Conservation (phyloP, 495 filamentous ascomycete genomes). For the Podospora pseudocomata region DNA sequence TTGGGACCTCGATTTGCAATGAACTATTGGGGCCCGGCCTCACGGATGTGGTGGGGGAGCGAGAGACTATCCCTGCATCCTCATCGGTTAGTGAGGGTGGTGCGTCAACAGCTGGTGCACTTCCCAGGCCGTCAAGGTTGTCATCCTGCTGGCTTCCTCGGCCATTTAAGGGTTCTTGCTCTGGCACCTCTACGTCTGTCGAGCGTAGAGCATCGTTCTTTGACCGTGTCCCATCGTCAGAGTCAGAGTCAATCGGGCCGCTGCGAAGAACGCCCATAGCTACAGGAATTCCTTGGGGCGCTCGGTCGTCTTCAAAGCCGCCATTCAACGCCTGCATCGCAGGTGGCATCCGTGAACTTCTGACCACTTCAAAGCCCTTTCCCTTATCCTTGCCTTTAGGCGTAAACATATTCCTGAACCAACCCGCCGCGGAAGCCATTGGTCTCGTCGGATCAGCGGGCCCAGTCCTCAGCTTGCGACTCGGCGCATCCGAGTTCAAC, state of each 20-base stretch:
- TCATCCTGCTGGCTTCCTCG: conserved; percentile 15
- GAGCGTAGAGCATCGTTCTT: conserved; percentile 21
- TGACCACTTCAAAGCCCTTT: conserved; percentile 94
- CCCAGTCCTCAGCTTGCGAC: conserved; percentile 83
- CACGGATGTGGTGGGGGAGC: not conserved
- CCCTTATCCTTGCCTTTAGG: conserved; percentile 84
- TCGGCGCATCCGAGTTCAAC: conserved; percentile 70
- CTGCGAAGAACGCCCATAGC: conserved; percentile 54
- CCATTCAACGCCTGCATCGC: conserved; percentile 52
- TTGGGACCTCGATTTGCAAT: conserved; percentile 26
- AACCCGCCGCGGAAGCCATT: conserved; percentile 80
- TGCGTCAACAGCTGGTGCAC: not conserved
- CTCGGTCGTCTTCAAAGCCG: conserved; percentile 50
- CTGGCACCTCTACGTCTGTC: conserved; percentile 30
- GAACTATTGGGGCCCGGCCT: not conserved
- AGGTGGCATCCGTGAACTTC: conserved; percentile 70
- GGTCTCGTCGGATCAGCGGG: conserved; percentile 93
- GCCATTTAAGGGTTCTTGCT: conserved; percentile 42
- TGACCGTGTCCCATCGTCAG: conserved; percentile 43
- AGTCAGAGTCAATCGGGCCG: conserved; percentile 57
- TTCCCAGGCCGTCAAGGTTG: not conserved
- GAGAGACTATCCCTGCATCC: not conserved
- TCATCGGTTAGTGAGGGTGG: not conserved
- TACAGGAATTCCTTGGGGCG: conserved; percentile 55
- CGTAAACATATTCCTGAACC: conserved; percentile 74